Percentiles rank a stretch among this genome's conserved stretches.
These are phyloP conservation scores for Pythium biforme DNA, from an alignment of 352 stramenopile species.

Conservation along the genomic window DNA sequence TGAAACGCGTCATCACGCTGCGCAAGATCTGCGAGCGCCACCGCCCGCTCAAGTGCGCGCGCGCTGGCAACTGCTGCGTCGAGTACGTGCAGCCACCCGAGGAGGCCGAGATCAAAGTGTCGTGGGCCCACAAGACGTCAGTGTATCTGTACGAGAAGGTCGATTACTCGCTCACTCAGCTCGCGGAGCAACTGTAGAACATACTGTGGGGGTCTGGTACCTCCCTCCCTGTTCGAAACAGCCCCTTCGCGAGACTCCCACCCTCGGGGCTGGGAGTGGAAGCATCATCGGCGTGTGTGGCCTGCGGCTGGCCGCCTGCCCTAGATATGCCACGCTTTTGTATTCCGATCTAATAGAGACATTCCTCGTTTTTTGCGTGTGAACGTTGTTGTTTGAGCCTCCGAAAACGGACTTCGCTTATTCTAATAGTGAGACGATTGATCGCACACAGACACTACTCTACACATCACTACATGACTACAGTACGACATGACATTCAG, in stretches of 20 bases:
- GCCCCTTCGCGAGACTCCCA: not conserved
- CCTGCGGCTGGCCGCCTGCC: no score
- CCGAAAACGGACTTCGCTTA: not conserved
- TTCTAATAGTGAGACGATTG: not conserved
- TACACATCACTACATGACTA: not conserved
- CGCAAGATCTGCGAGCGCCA: constrained; percentile 82
- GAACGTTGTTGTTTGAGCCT: no score
- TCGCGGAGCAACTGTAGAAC: constrained; percentile 37
- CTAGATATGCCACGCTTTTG: not conserved
- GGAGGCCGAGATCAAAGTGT: constrained; percentile 72
- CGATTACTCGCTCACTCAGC: constrained; percentile 39
- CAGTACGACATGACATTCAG: no score
- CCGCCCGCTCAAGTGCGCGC: constrained; percentile 55
- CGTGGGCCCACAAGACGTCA: constrained; percentile 73
- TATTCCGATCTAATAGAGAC: constrained; percentile 3
- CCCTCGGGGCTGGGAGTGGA: no score
- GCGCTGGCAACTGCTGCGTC: constrained; percentile 54
- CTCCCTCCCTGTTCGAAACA: not conserved
- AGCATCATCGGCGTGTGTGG: no score
- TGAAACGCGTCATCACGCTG: constrained; percentile 69
- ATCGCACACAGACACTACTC: not conserved
- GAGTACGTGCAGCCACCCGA: constrained; percentile 69
- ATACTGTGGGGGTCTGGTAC: not conserved
- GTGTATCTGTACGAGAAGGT: constrained; percentile 75
- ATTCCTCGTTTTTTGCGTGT: not conserved